Conservation (phyloP, 225 moss, liverwort and hornwort genomes). For the Pseudoscleropodium purum region DNA sequence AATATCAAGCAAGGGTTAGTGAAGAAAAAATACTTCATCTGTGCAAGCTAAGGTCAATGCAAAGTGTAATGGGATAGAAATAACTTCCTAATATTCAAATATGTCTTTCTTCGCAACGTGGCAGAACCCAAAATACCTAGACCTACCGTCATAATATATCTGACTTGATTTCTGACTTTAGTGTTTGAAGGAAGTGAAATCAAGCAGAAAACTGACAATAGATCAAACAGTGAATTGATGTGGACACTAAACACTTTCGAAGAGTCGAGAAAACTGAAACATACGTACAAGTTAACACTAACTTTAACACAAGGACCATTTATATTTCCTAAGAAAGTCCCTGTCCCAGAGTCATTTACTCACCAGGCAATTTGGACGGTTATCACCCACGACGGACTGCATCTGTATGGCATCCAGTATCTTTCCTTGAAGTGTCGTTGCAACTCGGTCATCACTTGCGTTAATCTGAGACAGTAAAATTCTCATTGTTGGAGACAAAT, state of each 20-base stretch:
- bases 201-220: neutral
- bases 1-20: neutral
- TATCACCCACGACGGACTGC: slow-evolving; percentile 78
- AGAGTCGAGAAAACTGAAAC: neutral
- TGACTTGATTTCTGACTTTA: neutral
- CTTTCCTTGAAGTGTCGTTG: slow-evolving; percentile 66
- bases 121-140: neutral
- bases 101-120: neutral
- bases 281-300: neutral
- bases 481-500: neutral
- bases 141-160: neutral
- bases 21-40: neutral
- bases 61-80: neutral
- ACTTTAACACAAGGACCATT: neutral
- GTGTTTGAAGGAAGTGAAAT: neutral
- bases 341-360: neutral
- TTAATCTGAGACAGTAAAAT: slow-evolving; percentile 51
- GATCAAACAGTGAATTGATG: neutral
- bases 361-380: slow-evolving; percentile 94
- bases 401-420: slow-evolving; percentile 97
- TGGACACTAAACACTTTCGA: neutral
- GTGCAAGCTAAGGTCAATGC: neutral
- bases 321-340: neutral
- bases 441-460: slow-evolving; percentile 93
- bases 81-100: neutral